Percentiles rank a stretch among this genome's conserved stretches.
phyloP scores from a whole-genome alignment of 2,329 filamentous ascomycete species.

The Drechslerella coelobrocha region DNA sequence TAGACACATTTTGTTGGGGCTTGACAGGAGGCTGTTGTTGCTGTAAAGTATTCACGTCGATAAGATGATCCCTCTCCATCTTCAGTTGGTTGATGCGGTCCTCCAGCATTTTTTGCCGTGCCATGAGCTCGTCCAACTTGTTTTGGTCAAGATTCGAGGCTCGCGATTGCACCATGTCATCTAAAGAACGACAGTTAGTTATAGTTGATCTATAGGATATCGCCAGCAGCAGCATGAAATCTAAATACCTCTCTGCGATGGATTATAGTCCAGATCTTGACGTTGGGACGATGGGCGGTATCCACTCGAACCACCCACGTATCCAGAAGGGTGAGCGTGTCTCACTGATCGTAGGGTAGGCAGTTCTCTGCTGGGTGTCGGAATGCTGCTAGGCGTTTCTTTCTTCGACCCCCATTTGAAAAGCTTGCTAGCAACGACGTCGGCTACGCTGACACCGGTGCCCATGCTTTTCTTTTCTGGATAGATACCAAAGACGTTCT shows the following conservation, averaged over 20 bases:
- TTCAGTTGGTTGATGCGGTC: constrained; percentile 47
- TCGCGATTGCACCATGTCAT: constrained; percentile 45
- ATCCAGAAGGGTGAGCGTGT: constrained; percentile 30
- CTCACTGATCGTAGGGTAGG: constrained; percentile 14
- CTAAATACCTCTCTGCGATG: constrained; percentile 46
- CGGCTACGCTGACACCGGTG: constrained; percentile 42
- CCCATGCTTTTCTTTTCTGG: constrained; percentile 50
- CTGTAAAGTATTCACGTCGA: constrained; percentile 31
- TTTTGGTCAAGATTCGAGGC: constrained; percentile 42
- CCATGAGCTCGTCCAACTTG: constrained; percentile 47
- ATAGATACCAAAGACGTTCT: constrained; percentile 49
- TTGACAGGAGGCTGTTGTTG: constrained; percentile 22
- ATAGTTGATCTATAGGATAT: constrained; percentile 30
- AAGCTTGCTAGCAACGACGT: constrained; percentile 46
- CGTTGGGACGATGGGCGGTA: constrained; percentile 28
- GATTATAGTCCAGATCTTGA: constrained; percentile 36
- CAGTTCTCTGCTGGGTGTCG: constrained; percentile 31
- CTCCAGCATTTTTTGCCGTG: constrained; percentile 41
- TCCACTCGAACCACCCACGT: constrained; percentile 30
- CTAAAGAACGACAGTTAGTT: constrained; percentile 29
- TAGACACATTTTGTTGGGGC: constrained; percentile 25
- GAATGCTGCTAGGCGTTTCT: constrained; percentile 41
- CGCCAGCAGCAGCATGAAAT: constrained; percentile 6
- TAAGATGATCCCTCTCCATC: constrained; percentile 39
- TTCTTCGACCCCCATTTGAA: constrained; percentile 51